These are phyloP conservation scores for Fragosphaeria purpurea DNA, from an alignment of 2,329 filamentous ascomycete species.

Conservation along the genomic window DNA sequence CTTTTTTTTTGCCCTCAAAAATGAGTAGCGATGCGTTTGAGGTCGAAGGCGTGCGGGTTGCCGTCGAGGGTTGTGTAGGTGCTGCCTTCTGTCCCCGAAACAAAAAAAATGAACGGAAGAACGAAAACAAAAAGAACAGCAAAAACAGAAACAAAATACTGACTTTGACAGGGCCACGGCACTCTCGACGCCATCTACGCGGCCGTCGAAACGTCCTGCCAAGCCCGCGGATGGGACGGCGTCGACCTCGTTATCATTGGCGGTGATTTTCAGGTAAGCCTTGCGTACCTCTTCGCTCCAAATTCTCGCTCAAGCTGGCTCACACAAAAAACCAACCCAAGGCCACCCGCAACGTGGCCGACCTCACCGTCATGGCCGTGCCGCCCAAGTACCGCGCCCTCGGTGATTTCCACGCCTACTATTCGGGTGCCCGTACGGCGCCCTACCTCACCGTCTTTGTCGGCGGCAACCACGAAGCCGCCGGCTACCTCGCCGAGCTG, in stretches of 20 bases:
- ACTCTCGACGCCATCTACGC: slow-evolving; percentile 86
- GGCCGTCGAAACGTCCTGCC: slow-evolving; percentile 58
- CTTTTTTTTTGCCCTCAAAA: not conserved
- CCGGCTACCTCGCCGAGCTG: slow-evolving; percentile 80
- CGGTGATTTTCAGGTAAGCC: slow-evolving; percentile 76
- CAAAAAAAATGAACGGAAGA: not conserved
- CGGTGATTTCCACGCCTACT: slow-evolving; percentile 92
- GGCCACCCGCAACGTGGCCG: slow-evolving; percentile 79
- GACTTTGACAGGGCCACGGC: slow-evolving; percentile 65
- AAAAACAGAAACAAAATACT: not conserved
- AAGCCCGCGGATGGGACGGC: slow-evolving; percentile 63
- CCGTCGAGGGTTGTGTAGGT: slow-evolving; percentile 77
- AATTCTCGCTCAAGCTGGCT: slow-evolving; percentile 4
- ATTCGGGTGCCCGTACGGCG: slow-evolving; percentile 64
- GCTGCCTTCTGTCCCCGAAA: not conserved
- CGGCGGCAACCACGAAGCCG: slow-evolving; percentile 91
- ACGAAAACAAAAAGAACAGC: not conserved
- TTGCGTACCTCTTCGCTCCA: slow-evolving; percentile 1
- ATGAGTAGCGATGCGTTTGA: slow-evolving; percentile 26
- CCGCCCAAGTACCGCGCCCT: slow-evolving; percentile 79
- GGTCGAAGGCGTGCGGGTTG: slow-evolving; percentile 55
- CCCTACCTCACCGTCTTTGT: slow-evolving; percentile 90
- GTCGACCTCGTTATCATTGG: slow-evolving; percentile 91
- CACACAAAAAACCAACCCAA: not conserved
- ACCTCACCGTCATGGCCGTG: slow-evolving; percentile 82